Conservation (phyloP, 345 rosid genomes). For the Orychophragmus violaceus region DNA sequence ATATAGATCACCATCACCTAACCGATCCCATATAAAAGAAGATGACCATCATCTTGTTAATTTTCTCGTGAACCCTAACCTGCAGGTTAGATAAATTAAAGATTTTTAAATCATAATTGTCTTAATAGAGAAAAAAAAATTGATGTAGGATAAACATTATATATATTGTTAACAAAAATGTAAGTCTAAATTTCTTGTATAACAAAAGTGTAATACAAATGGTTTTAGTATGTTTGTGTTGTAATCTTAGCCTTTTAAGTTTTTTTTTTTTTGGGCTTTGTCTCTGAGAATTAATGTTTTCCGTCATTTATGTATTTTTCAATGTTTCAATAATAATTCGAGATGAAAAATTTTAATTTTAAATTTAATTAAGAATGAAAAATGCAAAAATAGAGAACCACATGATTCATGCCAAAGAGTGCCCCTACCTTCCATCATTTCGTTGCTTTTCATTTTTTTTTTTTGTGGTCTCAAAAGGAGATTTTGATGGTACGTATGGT, state of each 20-base stretch:
- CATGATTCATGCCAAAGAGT: neutral
- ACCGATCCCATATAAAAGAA: neutral
- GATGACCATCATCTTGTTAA: neutral
- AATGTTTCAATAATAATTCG: too few relatives aligned
- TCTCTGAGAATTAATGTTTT: too few relatives aligned
- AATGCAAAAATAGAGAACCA: slow-evolving; percentile 4
- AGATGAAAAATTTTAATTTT: too few relatives aligned
- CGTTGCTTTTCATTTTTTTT: neutral
- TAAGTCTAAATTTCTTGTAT: too few relatives aligned
- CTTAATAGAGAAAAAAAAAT: neutral
- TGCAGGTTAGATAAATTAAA: neutral
- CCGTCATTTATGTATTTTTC: too few relatives aligned
- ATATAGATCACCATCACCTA: neutral
- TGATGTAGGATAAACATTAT: neutral
- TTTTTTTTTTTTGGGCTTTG: too few relatives aligned
- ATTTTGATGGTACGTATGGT: neutral
- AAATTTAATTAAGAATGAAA: neutral
- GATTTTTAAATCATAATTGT: neutral
- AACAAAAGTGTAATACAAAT: too few relatives aligned
- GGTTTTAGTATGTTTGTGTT: too few relatives aligned
- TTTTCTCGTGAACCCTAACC: neutral
- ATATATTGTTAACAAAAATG: neutral
- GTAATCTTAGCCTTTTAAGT: too few relatives aligned
- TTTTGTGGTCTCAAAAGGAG: neutral
- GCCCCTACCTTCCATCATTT: slow-evolving; percentile 11